Evolutionary conservation across 106 monocot genomes (phyloP).

Genomic region (Acorus calamus): DNA sequence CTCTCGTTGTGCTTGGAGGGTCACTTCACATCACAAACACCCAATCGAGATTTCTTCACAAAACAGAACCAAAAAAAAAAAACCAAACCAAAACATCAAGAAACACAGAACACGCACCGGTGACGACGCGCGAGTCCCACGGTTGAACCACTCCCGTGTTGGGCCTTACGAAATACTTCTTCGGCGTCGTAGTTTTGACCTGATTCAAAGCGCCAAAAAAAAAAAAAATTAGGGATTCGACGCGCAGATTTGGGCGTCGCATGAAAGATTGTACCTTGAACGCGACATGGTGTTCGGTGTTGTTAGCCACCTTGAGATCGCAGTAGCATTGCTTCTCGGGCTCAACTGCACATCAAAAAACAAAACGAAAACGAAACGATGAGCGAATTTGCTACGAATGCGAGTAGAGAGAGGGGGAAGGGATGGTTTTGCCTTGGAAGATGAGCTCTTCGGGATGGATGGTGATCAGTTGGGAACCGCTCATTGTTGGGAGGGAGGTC

Average conservation of each 20-base stretch:
- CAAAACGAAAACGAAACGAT: neutral
- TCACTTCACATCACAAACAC: constrained; percentile 29
- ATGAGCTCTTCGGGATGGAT: constrained; percentile 61
- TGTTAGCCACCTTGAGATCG: constrained; percentile 82
- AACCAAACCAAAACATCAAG: neutral
- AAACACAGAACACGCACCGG: constrained; percentile 23
- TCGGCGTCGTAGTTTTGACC: constrained; percentile 95
- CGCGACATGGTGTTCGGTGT: constrained; percentile 88
- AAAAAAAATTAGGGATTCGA: neutral
- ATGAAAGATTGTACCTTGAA: constrained; percentile 56
- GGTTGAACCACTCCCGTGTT: constrained; percentile 74
- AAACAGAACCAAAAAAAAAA: constrained; percentile 1
- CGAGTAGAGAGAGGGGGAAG: neutral
- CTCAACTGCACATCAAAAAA: constrained; percentile 54
- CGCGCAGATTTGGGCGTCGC: neutral
- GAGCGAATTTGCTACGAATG: neutral
- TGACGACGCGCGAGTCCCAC: constrained; percentile 82
- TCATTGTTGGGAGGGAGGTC: constrained; percentile 15
- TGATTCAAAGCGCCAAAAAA: constrained; percentile 8
- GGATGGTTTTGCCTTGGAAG: constrained; percentile 33
- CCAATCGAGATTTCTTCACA: neutral
- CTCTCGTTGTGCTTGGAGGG: constrained; percentile 72
- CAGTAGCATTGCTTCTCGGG: constrained; percentile 65
- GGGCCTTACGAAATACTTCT: constrained; percentile 88
- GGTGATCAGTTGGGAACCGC: constrained; percentile 40